Conservation (phyloP, 2,329 filamentous ascomycete genomes). For the Iodosphaeria phyllophila region DNA sequence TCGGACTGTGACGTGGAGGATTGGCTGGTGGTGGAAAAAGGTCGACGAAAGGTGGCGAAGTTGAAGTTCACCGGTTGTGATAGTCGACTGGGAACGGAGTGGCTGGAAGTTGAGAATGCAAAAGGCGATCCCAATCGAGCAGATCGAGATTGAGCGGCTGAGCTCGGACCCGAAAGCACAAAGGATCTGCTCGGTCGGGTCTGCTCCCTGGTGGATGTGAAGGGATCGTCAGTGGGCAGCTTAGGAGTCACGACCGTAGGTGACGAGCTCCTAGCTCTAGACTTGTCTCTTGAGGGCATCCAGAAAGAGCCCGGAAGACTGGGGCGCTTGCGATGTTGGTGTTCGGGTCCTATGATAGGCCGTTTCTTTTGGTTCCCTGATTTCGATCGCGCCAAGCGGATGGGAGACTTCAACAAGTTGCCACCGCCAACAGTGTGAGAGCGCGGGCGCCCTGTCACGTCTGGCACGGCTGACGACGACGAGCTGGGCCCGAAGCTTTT, state of each 20-base stretch:
- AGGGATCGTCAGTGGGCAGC: conserved; percentile 3
- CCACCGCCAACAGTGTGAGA: conserved; percentile 30
- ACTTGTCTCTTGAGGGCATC: no score
- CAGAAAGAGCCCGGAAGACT: conserved; percentile 35
- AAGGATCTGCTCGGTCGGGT: no score
- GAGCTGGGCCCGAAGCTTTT: conserved; percentile 45
- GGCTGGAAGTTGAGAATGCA: conserved; percentile 26
- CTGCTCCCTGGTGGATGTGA: conserved; percentile 3
- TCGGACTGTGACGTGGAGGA: conserved; percentile 17
- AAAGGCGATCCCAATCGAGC: conserved; percentile 43
- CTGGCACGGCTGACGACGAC: conserved; percentile 26
- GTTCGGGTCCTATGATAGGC: conserved; percentile 26
- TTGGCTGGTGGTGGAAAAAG: conserved; percentile 39
- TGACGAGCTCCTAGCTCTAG: no score
- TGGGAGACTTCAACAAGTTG: conserved; percentile 32
- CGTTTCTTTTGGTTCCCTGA: conserved; percentile 36
- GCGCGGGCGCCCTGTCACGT: conserved; percentile 20
- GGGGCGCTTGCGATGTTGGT: conserved; percentile 26
- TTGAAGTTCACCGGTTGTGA: conserved; percentile 27
- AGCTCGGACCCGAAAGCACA: no score
- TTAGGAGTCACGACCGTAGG: no score
- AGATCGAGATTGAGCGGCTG: no score
- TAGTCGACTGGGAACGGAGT: conserved; percentile 41
- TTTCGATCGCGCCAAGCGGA: conserved; percentile 28
- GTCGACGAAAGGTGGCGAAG: conserved; percentile 24